A percentile compares a stretch with the other conserved stretches of the same genome.
These are phyloP conservation scores for Xylaria venustula DNA, from an alignment of 495 filamentous ascomycete genomes.

Conservation along the genomic window DNA sequence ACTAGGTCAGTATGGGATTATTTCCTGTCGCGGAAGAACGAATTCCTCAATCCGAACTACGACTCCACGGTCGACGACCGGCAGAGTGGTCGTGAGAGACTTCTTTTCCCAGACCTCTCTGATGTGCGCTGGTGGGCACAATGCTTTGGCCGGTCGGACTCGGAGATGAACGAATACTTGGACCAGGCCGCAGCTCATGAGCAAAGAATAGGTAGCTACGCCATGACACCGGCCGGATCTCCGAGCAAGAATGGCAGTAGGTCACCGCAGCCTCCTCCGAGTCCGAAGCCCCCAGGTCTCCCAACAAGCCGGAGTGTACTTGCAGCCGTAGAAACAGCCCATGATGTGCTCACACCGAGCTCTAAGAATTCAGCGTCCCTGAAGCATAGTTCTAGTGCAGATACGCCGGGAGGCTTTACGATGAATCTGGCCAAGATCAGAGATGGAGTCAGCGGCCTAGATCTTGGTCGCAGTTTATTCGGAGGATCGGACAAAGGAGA, in stretches of 20 bases:
- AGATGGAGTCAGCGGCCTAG: conserved; percentile 48
- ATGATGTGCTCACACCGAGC: conserved; percentile 39
- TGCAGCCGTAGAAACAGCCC: conserved; percentile 37
- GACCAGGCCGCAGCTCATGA: conserved; percentile 38
- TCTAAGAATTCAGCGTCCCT: conserved; percentile 25
- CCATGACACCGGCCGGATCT: conserved; percentile 13
- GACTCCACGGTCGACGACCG: conserved; percentile 73
- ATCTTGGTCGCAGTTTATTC: conserved; percentile 35
- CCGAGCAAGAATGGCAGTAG: conserved; percentile 18
- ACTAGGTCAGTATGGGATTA: conserved; percentile 96
- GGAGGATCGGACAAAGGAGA: conserved; percentile 9
- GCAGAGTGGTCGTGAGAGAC: conserved; percentile 71
- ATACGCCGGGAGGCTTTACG: conserved; percentile 37
- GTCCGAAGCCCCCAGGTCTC: conserved; percentile 36
- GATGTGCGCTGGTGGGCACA: conserved; percentile 89
- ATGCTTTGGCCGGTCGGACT: conserved; percentile 76
- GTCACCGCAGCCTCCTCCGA: conserved; percentile 24
- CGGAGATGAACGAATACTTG: conserved; percentile 84
- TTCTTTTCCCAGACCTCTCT: conserved; percentile 72
- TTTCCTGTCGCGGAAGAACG: conserved; percentile 72
- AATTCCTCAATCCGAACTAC: conserved; percentile 82
- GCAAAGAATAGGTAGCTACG: conserved; percentile 26
- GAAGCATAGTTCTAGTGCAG: conserved; percentile 41
- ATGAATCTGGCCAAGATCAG: conserved; percentile 36
- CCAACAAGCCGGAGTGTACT: conserved; percentile 42